Percentiles rank a stretch among this genome's conserved stretches.
Conservation (phyloP, 2,329 filamentous ascomycete species). For the Seiridium cupressi region DNA sequence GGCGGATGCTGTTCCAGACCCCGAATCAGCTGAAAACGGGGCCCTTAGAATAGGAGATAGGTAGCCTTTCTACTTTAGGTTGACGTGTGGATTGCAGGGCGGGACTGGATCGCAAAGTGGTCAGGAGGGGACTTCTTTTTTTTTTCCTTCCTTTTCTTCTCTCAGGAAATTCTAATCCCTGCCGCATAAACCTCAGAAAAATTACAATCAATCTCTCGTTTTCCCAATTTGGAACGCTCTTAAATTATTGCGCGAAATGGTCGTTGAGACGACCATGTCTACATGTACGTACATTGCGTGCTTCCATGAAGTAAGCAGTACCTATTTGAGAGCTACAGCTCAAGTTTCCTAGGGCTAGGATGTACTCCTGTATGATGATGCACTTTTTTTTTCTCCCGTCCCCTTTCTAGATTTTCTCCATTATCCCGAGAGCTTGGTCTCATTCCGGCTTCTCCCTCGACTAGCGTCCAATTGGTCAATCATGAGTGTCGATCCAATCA, state of each 20-base stretch:
- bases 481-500: not conserved
- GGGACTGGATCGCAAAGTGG: not conserved
- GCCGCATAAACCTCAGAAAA: not conserved
- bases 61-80: not conserved
- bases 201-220: not conserved
- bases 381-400: no score
- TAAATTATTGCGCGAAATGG: not conserved
- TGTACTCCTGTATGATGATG: no score
- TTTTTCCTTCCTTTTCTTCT: not conserved
- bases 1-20: no score
- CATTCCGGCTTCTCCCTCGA: conserved; percentile 27
- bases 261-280: not conserved
- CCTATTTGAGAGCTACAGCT: no score
- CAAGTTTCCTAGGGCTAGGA: no score
- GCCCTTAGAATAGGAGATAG: not conserved
- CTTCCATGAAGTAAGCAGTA: no score
- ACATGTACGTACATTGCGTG: no score
- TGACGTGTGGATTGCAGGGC: not conserved
- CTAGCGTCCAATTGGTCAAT: not conserved
- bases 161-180: not conserved
- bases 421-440: no score
- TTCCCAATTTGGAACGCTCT: not conserved
- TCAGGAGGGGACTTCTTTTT: not conserved
- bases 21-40: not conserved
- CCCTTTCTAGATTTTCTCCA: no score